Evolutionary conservation across 495 filamentous ascomycete species (phyloP), one percentile per base, ranked within the genome.

Genomic region (Glutinoglossum americanum): DNA sequence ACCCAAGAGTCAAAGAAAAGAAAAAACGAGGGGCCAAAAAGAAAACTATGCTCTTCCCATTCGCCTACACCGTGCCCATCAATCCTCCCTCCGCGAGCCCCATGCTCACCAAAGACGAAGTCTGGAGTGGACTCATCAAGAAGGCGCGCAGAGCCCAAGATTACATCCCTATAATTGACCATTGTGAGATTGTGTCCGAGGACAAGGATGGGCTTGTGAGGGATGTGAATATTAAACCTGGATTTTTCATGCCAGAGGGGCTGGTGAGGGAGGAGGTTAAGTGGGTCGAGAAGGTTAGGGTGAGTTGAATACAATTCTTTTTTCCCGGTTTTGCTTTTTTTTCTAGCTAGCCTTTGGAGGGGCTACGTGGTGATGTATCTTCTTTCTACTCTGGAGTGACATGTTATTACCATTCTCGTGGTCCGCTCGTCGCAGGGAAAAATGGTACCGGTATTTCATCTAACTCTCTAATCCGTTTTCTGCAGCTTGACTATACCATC

Each of bases 11-110:
- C n/a, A n/a, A n/a, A n/a, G n/a, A 17, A 11, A 17, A 13, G 37
- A 39, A 39, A 39, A 39, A 39, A n/a, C n/a, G n/a, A n/a, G n/a
- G n/a, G n/a, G 37, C 7, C 3, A 4, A 19, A 21, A 3, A 45
- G 41, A 19, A 1, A 19, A 45, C 17, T 13, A 45, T 45, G 41
- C 17, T 21, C n/a, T 45, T 45, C n/a, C 9, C 41, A 60, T 57
- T 72, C 62, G 74, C 75, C 57, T 76, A 71, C 62, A 78, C 76
- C 9, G 62, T 67, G 23, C 67, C 68, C n/a, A 70, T 80, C 65
- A 80, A 80, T 65, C 72, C 75, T 25, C 51, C 69, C 1, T 65
- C 65, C 26, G 64, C 60, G 17, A 62, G 65, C 39, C 72, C 72
- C 1, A 54, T 66, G n/a, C 66, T 80, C 56, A 71, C 67, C 3